Evolutionary conservation across 768 basidiomycete genomes (phyloP).

Genomic region (Mycena albidolilacea): DNA sequence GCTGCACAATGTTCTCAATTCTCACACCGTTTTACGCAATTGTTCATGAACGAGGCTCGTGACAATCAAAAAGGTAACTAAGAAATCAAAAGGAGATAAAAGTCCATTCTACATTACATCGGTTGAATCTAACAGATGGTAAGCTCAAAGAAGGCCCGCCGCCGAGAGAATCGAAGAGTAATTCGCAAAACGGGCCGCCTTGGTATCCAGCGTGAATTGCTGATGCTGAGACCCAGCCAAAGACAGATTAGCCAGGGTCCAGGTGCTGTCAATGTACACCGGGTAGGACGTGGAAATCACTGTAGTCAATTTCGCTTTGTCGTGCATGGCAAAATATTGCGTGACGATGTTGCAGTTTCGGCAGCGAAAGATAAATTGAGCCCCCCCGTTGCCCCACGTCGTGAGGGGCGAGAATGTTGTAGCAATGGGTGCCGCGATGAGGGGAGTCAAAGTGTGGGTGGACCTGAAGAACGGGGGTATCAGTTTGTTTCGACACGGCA

Average conservation of each 20-base stretch:
- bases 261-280: conserved; percentile 13
- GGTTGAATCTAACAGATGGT: background rate
- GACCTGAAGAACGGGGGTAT: background rate
- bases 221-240: background rate
- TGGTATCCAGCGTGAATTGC: conserved; percentile 1
- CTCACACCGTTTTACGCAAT: too few species aligned
- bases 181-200: conserved; percentile 9
- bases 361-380: conserved; percentile 28
- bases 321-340: too few species aligned
- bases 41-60: too few species aligned
- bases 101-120: background rate
- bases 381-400: background rate
- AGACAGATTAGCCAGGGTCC: conserved; percentile 21
- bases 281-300: conserved; percentile 17
- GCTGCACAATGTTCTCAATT: too few species aligned
- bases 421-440: background rate
- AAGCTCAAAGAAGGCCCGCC: background rate
- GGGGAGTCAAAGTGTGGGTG: conserved; percentile 9
- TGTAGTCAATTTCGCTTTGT: background rate
- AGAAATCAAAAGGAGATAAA: too few species aligned
- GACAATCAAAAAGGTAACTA: too few species aligned
- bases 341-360: conserved; percentile 11
- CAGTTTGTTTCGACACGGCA: background rate
- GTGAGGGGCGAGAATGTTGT: conserved; percentile 15
- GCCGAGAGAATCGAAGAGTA: conserved; percentile 18